A percentile compares a stretch with the other conserved stretches of the same genome.
phyloP scores from a whole-genome alignment of 2,329 filamentous ascomycete species.

The Calonectria pseudoturangicola region DNA sequence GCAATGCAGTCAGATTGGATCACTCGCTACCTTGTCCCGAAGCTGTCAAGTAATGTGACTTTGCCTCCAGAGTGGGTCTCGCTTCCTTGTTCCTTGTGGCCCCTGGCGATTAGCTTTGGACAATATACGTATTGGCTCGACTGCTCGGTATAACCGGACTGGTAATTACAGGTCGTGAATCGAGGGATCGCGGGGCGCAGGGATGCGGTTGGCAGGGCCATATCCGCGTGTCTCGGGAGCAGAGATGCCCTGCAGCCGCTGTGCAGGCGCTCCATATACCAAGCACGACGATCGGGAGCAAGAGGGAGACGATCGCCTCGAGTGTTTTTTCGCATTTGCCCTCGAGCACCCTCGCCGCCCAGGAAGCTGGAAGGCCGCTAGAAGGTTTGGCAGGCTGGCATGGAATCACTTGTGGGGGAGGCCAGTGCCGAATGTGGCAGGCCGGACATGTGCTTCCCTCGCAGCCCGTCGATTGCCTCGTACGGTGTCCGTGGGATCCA shows the following conservation, averaged over 20 bases:
- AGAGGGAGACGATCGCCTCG: background rate
- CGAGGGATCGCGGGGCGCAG: conserved; percentile 9
- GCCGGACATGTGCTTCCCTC: background rate
- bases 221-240: background rate
- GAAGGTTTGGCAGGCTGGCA: conserved; percentile 22
- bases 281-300: background rate
- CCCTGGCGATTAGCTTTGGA: conserved; percentile 20
- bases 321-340: conserved; percentile 4
- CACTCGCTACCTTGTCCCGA: conserved; percentile 26
- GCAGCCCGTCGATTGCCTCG: background rate
- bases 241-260: background rate
- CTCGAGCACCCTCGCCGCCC: background rate
- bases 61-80: conserved; percentile 17
- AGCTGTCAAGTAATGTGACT: conserved; percentile 29
- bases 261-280: background rate
- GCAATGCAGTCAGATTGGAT: conserved; percentile 24
- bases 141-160: conserved; percentile 12
- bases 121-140: conserved; percentile 14
- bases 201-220: background rate
- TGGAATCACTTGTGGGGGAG: conserved; percentile 3
- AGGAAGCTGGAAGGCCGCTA: conserved; percentile 21
- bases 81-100: conserved; percentile 25
- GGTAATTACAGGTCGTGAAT: conserved; percentile 9
- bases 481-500: conserved; percentile 12
- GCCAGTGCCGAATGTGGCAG: conserved; percentile 2